Evolutionary conservation across 257 asterid genomes (phyloP).

Genomic region (Forsythia suspensa): DNA sequence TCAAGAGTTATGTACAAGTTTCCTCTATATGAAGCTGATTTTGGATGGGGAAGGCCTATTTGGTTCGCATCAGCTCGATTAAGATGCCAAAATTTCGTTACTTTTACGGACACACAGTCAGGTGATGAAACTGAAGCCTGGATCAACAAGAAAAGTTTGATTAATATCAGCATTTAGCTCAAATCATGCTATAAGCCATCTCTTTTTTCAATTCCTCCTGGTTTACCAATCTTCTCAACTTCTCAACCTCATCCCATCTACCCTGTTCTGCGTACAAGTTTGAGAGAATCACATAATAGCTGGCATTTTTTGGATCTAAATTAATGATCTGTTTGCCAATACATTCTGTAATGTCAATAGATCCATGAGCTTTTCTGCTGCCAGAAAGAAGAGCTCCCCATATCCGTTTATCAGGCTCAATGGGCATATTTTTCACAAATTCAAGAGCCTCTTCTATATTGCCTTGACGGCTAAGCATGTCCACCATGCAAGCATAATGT

Average conservation of each 20-base stretch:
- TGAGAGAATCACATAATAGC: slow-evolving; percentile 57
- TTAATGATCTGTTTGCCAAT: slow-evolving; percentile 52
- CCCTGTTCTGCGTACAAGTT: slow-evolving; percentile 73
- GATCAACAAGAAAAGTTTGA: not conserved
- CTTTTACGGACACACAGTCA: not conserved
- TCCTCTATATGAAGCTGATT: not conserved
- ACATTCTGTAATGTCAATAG: slow-evolving; percentile 42
- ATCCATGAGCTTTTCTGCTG: slow-evolving; percentile 49
- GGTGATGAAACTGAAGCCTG: not conserved
- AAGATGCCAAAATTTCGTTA: not conserved
- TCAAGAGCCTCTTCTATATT: slow-evolving; percentile 73
- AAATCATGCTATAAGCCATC: slow-evolving; percentile 54
- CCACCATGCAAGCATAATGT: slow-evolving; percentile 90
- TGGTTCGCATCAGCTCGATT: not conserved
- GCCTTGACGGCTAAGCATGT: slow-evolving; percentile 88
- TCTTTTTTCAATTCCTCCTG: slow-evolving; percentile 52
- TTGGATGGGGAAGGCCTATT: not conserved
- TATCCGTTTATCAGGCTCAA: slow-evolving; percentile 72
- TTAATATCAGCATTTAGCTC: slow-evolving; percentile 18
- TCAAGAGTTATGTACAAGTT: not conserved
- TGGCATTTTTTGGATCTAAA: slow-evolving; percentile 53
- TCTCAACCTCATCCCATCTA: slow-evolving; percentile 72
- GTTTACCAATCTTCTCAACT: slow-evolving; percentile 49
- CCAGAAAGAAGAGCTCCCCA: slow-evolving; percentile 90
- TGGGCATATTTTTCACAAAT: slow-evolving; percentile 65